These are phyloP conservation scores for Aspergillus felis DNA, from an alignment of 2,329 filamentous ascomycete genomes.

Conservation along the genomic window DNA sequence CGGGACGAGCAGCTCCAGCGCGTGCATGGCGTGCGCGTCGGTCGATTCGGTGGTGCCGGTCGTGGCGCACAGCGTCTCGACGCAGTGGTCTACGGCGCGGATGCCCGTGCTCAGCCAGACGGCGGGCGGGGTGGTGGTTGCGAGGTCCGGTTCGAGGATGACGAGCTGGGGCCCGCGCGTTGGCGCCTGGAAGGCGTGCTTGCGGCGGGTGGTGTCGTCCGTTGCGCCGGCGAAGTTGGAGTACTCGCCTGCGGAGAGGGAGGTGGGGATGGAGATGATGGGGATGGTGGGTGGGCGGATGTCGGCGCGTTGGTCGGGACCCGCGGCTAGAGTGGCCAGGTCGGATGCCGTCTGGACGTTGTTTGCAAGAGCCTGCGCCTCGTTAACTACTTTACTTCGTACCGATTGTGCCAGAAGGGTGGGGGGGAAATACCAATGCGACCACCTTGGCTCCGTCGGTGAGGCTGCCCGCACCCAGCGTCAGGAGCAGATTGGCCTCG, in stretches of 20 bases:
- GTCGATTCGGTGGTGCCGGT: conserved; percentile 27
- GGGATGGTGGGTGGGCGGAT: conserved; percentile 26
- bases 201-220: conserved; percentile 31
- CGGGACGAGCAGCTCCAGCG: conserved; percentile 41
- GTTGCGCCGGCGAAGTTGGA: conserved; percentile 39
- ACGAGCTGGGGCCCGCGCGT: conserved; percentile 48
- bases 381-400: not conserved
- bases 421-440: conserved; percentile 35
- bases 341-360: conserved; percentile 35
- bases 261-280: conserved; percentile 41
- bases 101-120: conserved; percentile 59
- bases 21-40: conserved; percentile 37
- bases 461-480: conserved; percentile 53
- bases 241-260: conserved; percentile 42
- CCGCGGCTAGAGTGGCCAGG: conserved; percentile 35
- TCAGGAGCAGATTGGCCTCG: conserved; percentile 50
- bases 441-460: conserved; percentile 55
- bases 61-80: conserved; percentile 52
- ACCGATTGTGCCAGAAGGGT: not conserved
- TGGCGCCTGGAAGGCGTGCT: conserved; percentile 35
- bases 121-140: conserved; percentile 47
- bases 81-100: conserved; percentile 55
- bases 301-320: conserved; percentile 21
- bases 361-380: conserved; percentile 46
- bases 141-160: conserved; percentile 54